Evolutionary conservation across 2,329 filamentous ascomycete genomes (phyloP), one percentile per base, ranked within the genome.

Genomic region (Bretziella fagacearum): DNA sequence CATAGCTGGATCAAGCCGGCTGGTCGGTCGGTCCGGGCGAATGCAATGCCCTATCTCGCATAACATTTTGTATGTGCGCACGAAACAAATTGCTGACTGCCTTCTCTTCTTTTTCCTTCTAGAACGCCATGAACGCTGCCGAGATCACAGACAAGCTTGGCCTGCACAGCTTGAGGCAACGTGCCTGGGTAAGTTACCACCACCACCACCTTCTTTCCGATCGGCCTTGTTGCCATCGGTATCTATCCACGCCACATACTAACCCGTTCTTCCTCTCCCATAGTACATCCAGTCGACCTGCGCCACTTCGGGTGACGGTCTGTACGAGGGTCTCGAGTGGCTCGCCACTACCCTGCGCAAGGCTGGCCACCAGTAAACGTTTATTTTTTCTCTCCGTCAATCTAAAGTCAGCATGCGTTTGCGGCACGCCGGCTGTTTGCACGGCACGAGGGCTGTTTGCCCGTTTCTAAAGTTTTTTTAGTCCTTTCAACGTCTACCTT

Each of bases 121-220:
- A 94, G 87, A 96, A 96, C 64, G 91, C 91, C 68, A 96, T 96
- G 91, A 95, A 93, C 70, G 89, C 91, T 61, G 89, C 91, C 63
- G 91, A 98, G 74, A 96, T 98, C 68, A 98, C 91, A 67, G 89
- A 98, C 73, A 95, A 96, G 80, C 85, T 98, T 67, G 91, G 91
- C 63, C 86, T 98, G 61, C 89, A 96, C 80, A 93, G 84, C 72
- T 75, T 98, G 77, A 85, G 86, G 77, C 85, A 94, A 74, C 87
- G 91, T 67, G 83, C 85, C 61, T 98, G 91, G 91, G 91, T 98
- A 87, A 65, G 86, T 71, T 10, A 11, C 11, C 29, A n/a, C 2
- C 5, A 27, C 8, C 4, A n/a, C 22, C 17, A 15, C n/a, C 10
- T 10, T 26, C 17, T n/a, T 20, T 10, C 7, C n/a, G 20, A 32